phyloP scores from a whole-genome alignment of 2,329 filamentous ascomycete genomes.

The Eurotiales sp. region DNA sequence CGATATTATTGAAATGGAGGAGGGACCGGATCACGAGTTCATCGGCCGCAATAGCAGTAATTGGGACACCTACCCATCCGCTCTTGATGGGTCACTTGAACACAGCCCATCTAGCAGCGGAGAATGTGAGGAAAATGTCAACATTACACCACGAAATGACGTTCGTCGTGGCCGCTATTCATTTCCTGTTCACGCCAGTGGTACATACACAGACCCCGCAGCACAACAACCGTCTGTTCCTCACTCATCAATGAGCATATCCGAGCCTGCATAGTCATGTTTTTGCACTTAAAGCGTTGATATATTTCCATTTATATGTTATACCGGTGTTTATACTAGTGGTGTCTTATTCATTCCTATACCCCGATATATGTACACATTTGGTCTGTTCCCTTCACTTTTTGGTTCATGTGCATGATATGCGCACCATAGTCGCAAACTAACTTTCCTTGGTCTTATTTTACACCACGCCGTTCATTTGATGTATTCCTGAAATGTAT shows the following conservation, averaged over 20 bases:
- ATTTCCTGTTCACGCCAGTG: slow-evolving; percentile 30
- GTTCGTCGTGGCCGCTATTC: slow-evolving; percentile 23
- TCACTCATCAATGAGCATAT: slow-evolving; percentile 6
- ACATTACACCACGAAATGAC: slow-evolving; percentile 23
- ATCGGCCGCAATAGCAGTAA: slow-evolving; percentile 18
- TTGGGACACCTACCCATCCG: slow-evolving; percentile 24
- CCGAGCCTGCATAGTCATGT: slow-evolving; percentile 3
- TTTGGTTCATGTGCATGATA: not conserved
- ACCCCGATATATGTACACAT: slow-evolving; percentile 14
- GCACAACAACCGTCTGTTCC: slow-evolving; percentile 17
- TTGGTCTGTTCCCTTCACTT: not conserved
- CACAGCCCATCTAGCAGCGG: slow-evolving; percentile 16
- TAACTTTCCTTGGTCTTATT: not conserved
- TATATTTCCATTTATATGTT: not conserved
- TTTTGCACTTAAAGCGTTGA: not conserved
- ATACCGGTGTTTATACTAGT: slow-evolving; percentile 5
- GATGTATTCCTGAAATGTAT: not conserved
- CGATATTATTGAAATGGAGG: slow-evolving; percentile 4
- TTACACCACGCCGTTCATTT: not conserved
- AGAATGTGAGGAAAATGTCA: slow-evolving; percentile 23
- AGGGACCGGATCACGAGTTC: slow-evolving; percentile 9
- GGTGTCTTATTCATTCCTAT: slow-evolving; percentile 4
- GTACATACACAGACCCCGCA: slow-evolving; percentile 24
- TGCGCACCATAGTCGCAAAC: not conserved
- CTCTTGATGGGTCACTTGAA: slow-evolving; percentile 23